Base-by-base conservation (phyloP, 495 filamentous ascomycete species). In the Xylaria sp. region DNA sequence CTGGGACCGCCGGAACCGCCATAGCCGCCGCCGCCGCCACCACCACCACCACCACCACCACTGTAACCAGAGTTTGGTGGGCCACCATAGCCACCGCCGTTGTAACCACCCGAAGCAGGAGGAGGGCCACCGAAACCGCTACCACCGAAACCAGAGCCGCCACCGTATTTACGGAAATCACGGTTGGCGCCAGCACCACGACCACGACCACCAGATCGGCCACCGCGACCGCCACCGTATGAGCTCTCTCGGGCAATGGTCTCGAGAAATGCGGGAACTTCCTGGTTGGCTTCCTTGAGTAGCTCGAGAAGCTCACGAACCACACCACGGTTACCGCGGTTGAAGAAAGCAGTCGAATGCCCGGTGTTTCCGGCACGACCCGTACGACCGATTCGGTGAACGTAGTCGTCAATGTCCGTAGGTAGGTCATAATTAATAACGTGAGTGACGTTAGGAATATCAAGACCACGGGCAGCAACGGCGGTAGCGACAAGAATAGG, bases 361-460 rank as follows among this genome's bases (percentile, higher is more conserved):
- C 96, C 96, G 72, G 95, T 98, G 86, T 99, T 99, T 80, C 96
- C 96, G 70, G 97, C 97, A 92, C 96, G 96, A 77, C 97, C 96
- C 70, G 96, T 99, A 95, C 96, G 97, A 90, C 96, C 96, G 80
- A 98, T 99, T 81, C 96, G 93, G 84, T 99, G 96, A 69, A 99
- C 97, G 76, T 99, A 99, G 85, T 99, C 96, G 77, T 99, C 96
- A 75, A 99, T 97, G 79, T 99, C 97, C 61, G 94, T 98, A 68
- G 97, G 97, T 37, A 99, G 89, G 82, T 99, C 96, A 82, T 99
- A 99, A 87, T 98, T 99, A 87, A 99, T 90, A 71, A 99, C 97
- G 85, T 99, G 96, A 62, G 91, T 97, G 73, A 99, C 96, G 74
- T 99, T 98, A 41, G 96, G 96, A 71, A 99, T 98, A 89, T 99